Conservation (phyloP, 2,329 filamentous ascomycete species). For the Fusarium sp. region DNA sequence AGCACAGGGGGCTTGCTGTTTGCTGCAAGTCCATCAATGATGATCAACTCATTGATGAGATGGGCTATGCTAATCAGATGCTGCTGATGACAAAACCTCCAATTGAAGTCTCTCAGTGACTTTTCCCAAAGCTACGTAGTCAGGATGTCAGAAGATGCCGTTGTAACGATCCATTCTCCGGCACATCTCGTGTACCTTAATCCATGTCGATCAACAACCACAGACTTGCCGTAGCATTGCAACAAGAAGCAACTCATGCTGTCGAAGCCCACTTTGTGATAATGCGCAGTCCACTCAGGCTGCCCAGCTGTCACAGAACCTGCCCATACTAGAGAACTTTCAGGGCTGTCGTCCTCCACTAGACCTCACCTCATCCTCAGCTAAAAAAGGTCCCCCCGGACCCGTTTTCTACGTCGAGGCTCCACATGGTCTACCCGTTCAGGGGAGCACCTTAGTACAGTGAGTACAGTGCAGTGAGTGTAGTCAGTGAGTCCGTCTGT, state of each 20-base stretch:
- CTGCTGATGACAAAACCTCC: conserved; percentile 1
- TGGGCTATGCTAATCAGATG: conserved; percentile 20
- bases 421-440: conserved; percentile 20
- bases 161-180: conserved; percentile 23
- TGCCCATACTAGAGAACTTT: background rate
- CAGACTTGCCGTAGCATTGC: background rate
- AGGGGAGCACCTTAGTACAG: conserved; percentile 20
- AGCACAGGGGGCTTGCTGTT: conserved; percentile 21
- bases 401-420: conserved; percentile 17
- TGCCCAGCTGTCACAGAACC: conserved; percentile 7
- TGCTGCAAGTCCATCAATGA: background rate
- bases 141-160: background rate
- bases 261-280: background rate
- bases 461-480: background rate
- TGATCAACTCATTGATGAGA: conserved; percentile 10
- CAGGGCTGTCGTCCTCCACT: conserved; percentile 26
- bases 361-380: conserved; percentile 34
- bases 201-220: conserved; percentile 8
- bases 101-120: conserved; percentile 19
- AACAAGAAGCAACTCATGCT: background rate
- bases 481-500: background rate
- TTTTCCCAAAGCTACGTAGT: background rate
- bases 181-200: conserved; percentile 12
- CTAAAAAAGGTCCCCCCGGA: conserved; percentile 31
- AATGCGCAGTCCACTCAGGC: background rate